Conservation (phyloP, 805 yeast species). For the Saccharomycopsis malanga region DNA sequence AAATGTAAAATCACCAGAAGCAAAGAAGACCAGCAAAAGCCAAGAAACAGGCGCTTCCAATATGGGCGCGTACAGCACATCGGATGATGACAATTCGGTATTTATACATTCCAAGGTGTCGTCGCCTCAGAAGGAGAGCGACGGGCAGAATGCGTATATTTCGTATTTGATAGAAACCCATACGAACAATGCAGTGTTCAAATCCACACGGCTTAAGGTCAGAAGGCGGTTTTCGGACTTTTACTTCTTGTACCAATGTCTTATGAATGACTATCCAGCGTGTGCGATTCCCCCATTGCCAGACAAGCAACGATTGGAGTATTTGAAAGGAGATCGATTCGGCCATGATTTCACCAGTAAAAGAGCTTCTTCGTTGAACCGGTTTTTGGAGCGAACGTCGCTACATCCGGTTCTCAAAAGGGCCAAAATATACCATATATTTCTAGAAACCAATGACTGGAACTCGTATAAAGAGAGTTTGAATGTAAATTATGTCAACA, state of each 20-base stretch:
- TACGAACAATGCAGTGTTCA: slow-evolving; percentile 56
- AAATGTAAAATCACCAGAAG: too few species aligned
- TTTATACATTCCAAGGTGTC: slow-evolving; percentile 39
- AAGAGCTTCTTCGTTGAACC: slow-evolving; percentile 70
- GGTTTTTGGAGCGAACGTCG: slow-evolving; percentile 67
- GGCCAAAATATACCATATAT: slow-evolving; percentile 63
- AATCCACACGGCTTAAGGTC: slow-evolving; percentile 38
- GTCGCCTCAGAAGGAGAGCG: slow-evolving; percentile 63
- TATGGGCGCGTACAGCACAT: background rate
- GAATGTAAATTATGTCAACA: slow-evolving; percentile 28
- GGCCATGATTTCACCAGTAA: slow-evolving; percentile 76
- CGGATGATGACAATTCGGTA: slow-evolving; percentile 18
- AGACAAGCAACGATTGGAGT: slow-evolving; percentile 83
- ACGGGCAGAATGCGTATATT: slow-evolving; percentile 69
- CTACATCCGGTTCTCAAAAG: slow-evolving; percentile 66
- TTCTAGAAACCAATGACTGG: slow-evolving; percentile 73
- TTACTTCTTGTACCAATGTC: slow-evolving; percentile 64
- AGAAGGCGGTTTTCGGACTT: slow-evolving; percentile 87
- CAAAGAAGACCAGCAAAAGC: background rate
- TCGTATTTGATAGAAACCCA: slow-evolving; percentile 61
- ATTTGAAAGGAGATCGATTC: slow-evolving; percentile 89
- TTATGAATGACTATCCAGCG: slow-evolving; percentile 75
- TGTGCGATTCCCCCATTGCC: slow-evolving; percentile 90
- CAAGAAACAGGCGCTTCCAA: background rate
- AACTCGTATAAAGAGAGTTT: slow-evolving; percentile 53